These are phyloP conservation scores for Macrophomina phaseolina DNA, from an alignment of 2,329 filamentous ascomycete species.

Conservation along the genomic window DNA sequence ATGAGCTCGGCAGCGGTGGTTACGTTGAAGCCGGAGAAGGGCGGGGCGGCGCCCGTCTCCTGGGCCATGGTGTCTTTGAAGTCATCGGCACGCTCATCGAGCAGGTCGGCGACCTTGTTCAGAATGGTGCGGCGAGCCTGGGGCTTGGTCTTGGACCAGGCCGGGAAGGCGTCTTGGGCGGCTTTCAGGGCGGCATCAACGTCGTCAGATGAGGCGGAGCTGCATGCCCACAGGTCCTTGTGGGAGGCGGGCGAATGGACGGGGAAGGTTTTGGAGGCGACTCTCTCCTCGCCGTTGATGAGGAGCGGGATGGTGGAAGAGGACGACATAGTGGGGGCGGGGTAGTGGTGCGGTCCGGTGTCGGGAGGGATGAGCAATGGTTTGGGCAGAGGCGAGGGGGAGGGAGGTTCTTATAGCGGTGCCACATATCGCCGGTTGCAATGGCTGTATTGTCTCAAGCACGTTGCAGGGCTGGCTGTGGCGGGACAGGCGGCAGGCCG, in stretches of 20 bases:
- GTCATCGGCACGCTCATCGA: conserved; percentile 66
- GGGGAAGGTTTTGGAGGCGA: conserved; percentile 57
- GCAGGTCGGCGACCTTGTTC: conserved; percentile 69
- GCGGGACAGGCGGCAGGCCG: background rate
- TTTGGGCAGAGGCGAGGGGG: background rate
- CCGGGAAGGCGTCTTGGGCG: conserved; percentile 70
- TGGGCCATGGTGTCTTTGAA: conserved; percentile 64
- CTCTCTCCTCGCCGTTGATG: conserved; percentile 57
- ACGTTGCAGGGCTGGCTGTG: conserved; percentile 1
- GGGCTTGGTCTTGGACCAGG: conserved; percentile 70
- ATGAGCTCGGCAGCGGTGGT: conserved; percentile 51
- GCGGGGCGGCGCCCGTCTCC: conserved; percentile 60
- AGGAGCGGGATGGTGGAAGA: conserved; percentile 51
- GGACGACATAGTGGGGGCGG: conserved; percentile 14
- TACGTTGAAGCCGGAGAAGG: conserved; percentile 49
- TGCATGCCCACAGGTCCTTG: conserved; percentile 60
- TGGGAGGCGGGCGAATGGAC: conserved; percentile 63
- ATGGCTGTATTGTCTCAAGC: background rate
- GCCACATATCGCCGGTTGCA: background rate
- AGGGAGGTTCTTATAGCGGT: background rate
- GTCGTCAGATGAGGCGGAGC: conserved; percentile 62
- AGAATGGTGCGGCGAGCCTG: conserved; percentile 71
- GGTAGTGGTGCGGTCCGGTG: background rate
- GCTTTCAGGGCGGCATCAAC: conserved; percentile 62
- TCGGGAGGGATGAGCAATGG: background rate